These are phyloP conservation scores for Amanita jacksonii DNA, from an alignment of 768 basidiomycete species.

Conservation along the genomic window DNA sequence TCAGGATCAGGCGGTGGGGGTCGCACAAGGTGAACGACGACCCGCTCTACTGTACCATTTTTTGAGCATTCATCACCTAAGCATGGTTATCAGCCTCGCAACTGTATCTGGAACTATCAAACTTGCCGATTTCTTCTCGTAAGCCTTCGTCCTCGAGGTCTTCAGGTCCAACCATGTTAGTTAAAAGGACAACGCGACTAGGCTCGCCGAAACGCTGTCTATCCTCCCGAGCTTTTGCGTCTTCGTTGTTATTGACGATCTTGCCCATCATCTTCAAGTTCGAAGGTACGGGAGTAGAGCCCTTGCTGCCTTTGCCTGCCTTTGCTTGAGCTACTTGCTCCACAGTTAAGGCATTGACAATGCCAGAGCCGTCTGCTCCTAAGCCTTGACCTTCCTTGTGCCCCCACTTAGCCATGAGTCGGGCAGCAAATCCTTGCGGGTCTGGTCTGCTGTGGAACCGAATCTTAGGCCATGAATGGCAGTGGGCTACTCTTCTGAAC, in stretches of 20 bases:
- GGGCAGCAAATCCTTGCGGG: slow-evolving; percentile 69
- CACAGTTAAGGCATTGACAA: slow-evolving; percentile 81
- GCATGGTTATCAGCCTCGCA: slow-evolving; percentile 1
- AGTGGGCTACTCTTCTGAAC: neutral
- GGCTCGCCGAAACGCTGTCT: slow-evolving; percentile 78
- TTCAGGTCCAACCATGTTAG: slow-evolving; percentile 80
- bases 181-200: slow-evolving; percentile 81
- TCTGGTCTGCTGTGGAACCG: slow-evolving; percentile 31
- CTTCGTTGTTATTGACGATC: slow-evolving; percentile 87
- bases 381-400: slow-evolving; percentile 92
- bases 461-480: neutral
- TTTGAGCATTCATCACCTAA: slow-evolving; percentile 86
- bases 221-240: slow-evolving; percentile 69
- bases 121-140: slow-evolving; percentile 78
- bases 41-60: slow-evolving; percentile 87
- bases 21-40: slow-evolving; percentile 69
- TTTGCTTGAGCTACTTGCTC: slow-evolving; percentile 50
- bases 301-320: slow-evolving; percentile 23
- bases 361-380: slow-evolving; percentile 75
- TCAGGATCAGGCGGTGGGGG: slow-evolving; percentile 56
- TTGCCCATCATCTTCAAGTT: slow-evolving; percentile 55
- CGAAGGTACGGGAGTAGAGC: slow-evolving; percentile 8
- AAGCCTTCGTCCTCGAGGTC: slow-evolving; percentile 82
- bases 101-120: neutral
- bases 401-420: slow-evolving; percentile 94